These are phyloP conservation scores for Dothiorella sarmentorum DNA, from an alignment of 2,329 filamentous ascomycete genomes.

Conservation along the genomic window DNA sequence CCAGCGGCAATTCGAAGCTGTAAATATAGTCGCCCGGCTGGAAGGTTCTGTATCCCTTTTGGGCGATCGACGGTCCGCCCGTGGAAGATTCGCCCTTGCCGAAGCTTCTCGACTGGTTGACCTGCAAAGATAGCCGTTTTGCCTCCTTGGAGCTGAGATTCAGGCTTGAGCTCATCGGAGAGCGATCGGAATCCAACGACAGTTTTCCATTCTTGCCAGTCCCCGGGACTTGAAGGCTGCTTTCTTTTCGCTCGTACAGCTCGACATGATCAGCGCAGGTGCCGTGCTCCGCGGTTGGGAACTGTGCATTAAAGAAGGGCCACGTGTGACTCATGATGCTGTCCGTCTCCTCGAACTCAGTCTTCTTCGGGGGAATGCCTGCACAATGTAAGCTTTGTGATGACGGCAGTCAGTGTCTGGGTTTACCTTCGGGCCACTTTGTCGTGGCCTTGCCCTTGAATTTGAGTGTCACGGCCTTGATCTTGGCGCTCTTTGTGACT, in stretches of 20 bases:
- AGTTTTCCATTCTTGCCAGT: conserved; percentile 26
- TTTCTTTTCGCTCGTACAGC: conserved; percentile 44
- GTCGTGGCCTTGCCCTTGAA: conserved; percentile 82
- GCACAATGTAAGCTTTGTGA: not conserved
- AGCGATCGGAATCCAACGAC: conserved; percentile 35
- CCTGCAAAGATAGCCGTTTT: conserved; percentile 72
- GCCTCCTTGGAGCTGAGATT: conserved; percentile 49
- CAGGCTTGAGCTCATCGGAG: conserved; percentile 44
- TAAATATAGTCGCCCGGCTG: conserved; percentile 70
- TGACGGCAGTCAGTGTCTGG: conserved; percentile 17
- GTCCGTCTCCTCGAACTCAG: conserved; percentile 78
- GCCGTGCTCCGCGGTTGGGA: conserved; percentile 56
- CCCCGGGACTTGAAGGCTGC: conserved; percentile 21
- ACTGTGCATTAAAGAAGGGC: conserved; percentile 85
- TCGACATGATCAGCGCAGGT: conserved; percentile 63
- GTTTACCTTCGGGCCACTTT: conserved; percentile 83
- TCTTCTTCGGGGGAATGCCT: conserved; percentile 83
- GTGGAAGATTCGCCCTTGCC: conserved; percentile 68
- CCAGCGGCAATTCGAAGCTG: conserved; percentile 79
- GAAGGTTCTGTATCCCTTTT: conserved; percentile 84
- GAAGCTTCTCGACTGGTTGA: conserved; percentile 80
- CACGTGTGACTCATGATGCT: conserved; percentile 83
- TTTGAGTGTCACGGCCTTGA: conserved; percentile 85
- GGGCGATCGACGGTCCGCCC: conserved; percentile 56
- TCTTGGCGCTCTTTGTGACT: conserved; percentile 84